Conservation (phyloP, 257 asterid genomes). For the Nicotiana paniculata region DNA sequence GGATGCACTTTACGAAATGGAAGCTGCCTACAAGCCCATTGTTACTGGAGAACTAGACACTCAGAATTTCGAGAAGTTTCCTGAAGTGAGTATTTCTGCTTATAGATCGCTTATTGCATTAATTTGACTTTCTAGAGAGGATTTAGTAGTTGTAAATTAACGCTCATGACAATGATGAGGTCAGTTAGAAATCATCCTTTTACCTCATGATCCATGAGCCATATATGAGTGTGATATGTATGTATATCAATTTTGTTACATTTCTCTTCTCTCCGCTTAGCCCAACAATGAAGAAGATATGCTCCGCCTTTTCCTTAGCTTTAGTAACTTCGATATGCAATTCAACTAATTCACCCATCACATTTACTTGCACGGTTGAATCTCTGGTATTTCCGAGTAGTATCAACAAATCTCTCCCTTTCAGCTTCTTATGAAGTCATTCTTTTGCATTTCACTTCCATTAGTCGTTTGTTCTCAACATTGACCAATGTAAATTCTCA, state of each 20-base stretch:
- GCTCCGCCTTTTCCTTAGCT: neutral
- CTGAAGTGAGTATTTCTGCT: conserved; percentile 49
- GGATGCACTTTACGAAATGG: conserved; percentile 89
- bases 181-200: neutral
- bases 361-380: neutral
- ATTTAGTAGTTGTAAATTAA: neutral
- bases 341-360: neutral
- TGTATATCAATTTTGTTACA: neutral
- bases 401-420: neutral
- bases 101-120: neutral
- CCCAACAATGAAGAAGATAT: neutral
- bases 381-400: neutral
- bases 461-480: neutral
- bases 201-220: neutral
- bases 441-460: neutral
- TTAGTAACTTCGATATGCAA: neutral
- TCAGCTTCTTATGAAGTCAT: neutral
- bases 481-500: neutral
- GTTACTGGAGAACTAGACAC: conserved; percentile 90
- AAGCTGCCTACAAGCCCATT: conserved; percentile 87
- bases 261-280: neutral
- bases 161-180: neutral
- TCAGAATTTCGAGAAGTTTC: conserved; percentile 89
- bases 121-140: neutral
- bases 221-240: neutral